phyloP scores from a whole-genome alignment of 2,329 filamentous ascomycete genomes.

The Aureobasidium sp. region DNA sequence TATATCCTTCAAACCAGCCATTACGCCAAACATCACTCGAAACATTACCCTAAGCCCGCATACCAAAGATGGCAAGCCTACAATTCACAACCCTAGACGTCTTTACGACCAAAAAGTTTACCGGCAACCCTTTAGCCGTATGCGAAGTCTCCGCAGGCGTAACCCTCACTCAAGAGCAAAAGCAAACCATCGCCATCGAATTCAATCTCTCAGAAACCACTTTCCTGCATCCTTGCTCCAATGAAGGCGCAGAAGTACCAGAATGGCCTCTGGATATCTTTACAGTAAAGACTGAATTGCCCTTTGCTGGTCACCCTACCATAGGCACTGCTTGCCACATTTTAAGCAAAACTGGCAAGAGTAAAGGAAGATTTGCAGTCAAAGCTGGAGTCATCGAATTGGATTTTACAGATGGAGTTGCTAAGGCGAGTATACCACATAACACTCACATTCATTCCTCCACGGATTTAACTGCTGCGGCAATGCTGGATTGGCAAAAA shows the following conservation, averaged over 20 bases:
- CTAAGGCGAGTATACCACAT: constrained; percentile 58
- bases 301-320: constrained; percentile 51
- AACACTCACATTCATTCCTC: constrained; percentile 52
- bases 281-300: constrained; percentile 41
- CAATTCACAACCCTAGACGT: constrained; percentile 36
- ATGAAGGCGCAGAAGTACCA: constrained; percentile 15
- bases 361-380: constrained; percentile 31
- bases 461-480: constrained; percentile 21
- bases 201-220: constrained; percentile 53
- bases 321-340: constrained; percentile 40
- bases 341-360: constrained; percentile 11
- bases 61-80: not conserved
- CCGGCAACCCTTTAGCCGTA: constrained; percentile 50
- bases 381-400: constrained; percentile 37
- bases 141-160: constrained; percentile 34
- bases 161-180: constrained; percentile 37
- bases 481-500: constrained; percentile 30
- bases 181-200: constrained; percentile 46
- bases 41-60: too few species aligned
- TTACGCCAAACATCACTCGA: too few species aligned
- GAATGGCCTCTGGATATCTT: constrained; percentile 47
- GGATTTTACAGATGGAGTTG: constrained; percentile 34
- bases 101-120: constrained; percentile 40
- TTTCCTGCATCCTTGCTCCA: constrained; percentile 27
- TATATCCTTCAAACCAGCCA: too few species aligned